Base-by-base conservation (phyloP, 805 yeast species). In the Hemisphaericaspora nanyangensis region DNA sequence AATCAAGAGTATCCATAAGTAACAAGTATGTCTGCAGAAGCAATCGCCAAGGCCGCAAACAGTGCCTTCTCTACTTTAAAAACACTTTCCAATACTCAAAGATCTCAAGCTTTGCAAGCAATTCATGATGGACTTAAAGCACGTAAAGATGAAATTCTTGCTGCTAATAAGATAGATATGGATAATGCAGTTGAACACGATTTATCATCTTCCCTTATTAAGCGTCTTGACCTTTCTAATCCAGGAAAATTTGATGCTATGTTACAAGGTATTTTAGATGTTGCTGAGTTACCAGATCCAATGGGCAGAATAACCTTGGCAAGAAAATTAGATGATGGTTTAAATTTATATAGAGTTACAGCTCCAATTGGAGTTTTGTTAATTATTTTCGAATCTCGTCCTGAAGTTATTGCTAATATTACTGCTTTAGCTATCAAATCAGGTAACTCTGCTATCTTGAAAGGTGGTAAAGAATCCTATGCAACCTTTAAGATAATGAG, bases 331-430 rank as follows among this genome's bases (percentile, higher is more conserved):
- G 99, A 93, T 58, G 95, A 88, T 38, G 95, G 87, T n/a, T 75
- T 93, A 47, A 83, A 80, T 36, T 67, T 93, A 44, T 84, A 80
- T 61, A 72, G 96, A 55, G 74, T 91, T 10, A 83, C 96, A 5
- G 85, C 96, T 19, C 99, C 99, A 11, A 89, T 93, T 5, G 99
- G 99, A 15, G 97, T 88, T 0, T 63, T 93, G 32, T 70, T 93
- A 45, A 89, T 93, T 33, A 95, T 93, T 39, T 93, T 93, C 60
- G 99, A 93, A 63, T 80, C 95, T 22, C 77, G 99, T 55, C 99
- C 99, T 28, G 99, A 93, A 60, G 99, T 93, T 8, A 93, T 93
- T 68, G 99, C 99, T 39, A 95, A 93, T 58, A 93, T 93, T 54
- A 84, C 96, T 11, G 93, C 99, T 0, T 72, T 93, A 52, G 96